Evolutionary conservation across 2,329 filamentous ascomycete genomes (phyloP).

Genomic region (Xylariomycetidae sp.): DNA sequence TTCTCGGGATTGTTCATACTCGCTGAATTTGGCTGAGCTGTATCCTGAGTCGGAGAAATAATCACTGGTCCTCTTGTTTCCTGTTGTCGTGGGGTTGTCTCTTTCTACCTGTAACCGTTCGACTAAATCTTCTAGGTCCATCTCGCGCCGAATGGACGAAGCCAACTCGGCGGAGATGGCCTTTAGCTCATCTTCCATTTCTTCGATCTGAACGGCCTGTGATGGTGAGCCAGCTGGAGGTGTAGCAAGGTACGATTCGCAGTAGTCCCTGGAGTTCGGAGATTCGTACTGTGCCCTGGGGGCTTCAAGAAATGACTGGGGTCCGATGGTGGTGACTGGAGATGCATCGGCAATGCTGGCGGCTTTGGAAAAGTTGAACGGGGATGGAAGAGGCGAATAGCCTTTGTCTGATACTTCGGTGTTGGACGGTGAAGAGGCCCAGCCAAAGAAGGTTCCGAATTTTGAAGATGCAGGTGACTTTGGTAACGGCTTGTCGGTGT

Average conservation of each 20-base stretch:
- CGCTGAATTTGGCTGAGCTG: slow-evolving; percentile 74
- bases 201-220: slow-evolving; percentile 60
- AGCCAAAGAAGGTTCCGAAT: slow-evolving; percentile 50
- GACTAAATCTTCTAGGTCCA: slow-evolving; percentile 92
- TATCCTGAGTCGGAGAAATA: slow-evolving; percentile 97
- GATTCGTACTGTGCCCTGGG: slow-evolving; percentile 36
- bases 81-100: slow-evolving; percentile 50
- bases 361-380: slow-evolving; percentile 38
- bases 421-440: slow-evolving; percentile 43
- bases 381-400: slow-evolving; percentile 46
- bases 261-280: slow-evolving; percentile 42
- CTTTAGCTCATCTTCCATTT: slow-evolving; percentile 90
- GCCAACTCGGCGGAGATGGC: slow-evolving; percentile 92
- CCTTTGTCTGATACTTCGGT: slow-evolving; percentile 47
- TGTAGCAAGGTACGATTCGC: slow-evolving; percentile 48
- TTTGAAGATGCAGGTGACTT: slow-evolving; percentile 48
- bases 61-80: slow-evolving; percentile 77
- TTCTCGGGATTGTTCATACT: slow-evolving; percentile 56
- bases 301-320: slow-evolving; percentile 31
- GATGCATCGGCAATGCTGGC: slow-evolving; percentile 37
- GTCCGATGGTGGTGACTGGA: slow-evolving; percentile 32
- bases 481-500: slow-evolving; percentile 51
- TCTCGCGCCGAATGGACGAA: slow-evolving; percentile 86
- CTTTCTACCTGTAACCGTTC: slow-evolving; percentile 81
- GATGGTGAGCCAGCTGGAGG: slow-evolving; percentile 37